phyloP scores from a whole-genome alignment of 2,329 filamentous ascomycete genomes.

The Acephala macrosclerotiorum region DNA sequence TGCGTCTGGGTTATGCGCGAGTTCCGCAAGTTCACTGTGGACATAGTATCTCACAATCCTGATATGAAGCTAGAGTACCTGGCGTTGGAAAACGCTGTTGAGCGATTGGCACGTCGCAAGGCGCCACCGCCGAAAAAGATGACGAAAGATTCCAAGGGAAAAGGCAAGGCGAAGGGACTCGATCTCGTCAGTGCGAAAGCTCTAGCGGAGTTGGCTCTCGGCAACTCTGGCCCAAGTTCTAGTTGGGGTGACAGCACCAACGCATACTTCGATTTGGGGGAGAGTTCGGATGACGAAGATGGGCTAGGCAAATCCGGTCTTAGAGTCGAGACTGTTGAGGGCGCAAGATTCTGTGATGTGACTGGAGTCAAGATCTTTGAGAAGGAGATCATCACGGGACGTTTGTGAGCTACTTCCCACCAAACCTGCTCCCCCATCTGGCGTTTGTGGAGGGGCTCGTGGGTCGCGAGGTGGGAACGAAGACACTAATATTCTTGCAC shows the following conservation, averaged over 20 bases:
- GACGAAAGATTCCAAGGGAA: slow-evolving; percentile 45
- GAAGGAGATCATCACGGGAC: slow-evolving; percentile 58
- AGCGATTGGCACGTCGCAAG: slow-evolving; percentile 53
- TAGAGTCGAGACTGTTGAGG: slow-evolving; percentile 50
- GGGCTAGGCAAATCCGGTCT: slow-evolving; percentile 27
- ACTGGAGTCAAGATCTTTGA: slow-evolving; percentile 62
- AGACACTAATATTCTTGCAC: not conserved
- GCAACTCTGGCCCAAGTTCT: not conserved
- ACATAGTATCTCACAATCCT: slow-evolving; percentile 63
- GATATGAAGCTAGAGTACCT: slow-evolving; percentile 65
- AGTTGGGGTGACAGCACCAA: slow-evolving; percentile 11
- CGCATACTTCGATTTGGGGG: slow-evolving; percentile 33
- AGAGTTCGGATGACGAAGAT: slow-evolving; percentile 42
- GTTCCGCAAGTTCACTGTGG: slow-evolving; percentile 64
- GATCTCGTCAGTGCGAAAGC: slow-evolving; percentile 1
- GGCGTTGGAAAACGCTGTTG: slow-evolving; percentile 58
- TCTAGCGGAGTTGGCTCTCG: slow-evolving; percentile 17
- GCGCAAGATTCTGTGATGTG: slow-evolving; percentile 53
- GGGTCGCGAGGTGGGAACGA: not conserved
- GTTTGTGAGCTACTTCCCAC: not conserved
- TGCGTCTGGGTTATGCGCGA: slow-evolving; percentile 64
- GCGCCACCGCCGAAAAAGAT: slow-evolving; percentile 35
- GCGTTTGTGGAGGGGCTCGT: not conserved
- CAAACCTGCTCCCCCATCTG: not conserved
- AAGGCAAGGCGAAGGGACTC: slow-evolving; percentile 39